Evolutionary conservation across 805 yeast genomes (phyloP).

Genomic region (Kodamaea jinghongensis): DNA sequence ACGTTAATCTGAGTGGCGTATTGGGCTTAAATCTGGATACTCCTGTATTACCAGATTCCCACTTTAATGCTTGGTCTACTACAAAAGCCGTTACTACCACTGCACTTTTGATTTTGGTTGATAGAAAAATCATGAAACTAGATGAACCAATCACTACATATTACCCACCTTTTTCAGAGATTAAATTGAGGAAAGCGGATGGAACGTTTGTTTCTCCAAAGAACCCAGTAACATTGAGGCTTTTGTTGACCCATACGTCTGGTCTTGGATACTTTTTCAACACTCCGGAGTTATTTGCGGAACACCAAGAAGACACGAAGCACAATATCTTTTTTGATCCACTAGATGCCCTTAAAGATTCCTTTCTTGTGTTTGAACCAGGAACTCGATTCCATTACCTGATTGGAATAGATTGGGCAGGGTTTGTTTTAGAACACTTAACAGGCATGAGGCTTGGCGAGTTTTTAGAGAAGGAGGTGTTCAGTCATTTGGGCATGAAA

Average conservation of each 20-base stretch:
- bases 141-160: constrained; percentile 32
- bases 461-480: constrained; percentile 29
- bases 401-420: constrained; percentile 37
- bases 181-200: constrained; percentile 19
- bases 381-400: constrained; percentile 39
- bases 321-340: neutral
- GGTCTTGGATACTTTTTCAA: constrained; percentile 24
- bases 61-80: constrained; percentile 26
- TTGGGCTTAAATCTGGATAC: constrained; percentile 15
- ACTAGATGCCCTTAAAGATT: constrained; percentile 1
- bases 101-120: constrained; percentile 32
- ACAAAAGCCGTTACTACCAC: constrained; percentile 36
- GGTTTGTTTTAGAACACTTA: constrained; percentile 30
- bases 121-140: constrained; percentile 28
- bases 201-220: constrained; percentile 25
- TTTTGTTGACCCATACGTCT: constrained; percentile 29
- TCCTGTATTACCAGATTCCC: constrained; percentile 17
- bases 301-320: neutral
- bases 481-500: constrained; percentile 30
- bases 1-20: constrained; percentile 15
- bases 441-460: constrained; percentile 32
- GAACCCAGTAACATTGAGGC: constrained; percentile 24
- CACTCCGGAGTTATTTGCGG: neutral
- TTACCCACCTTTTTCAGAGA: constrained; percentile 28
- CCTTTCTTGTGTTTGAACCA: constrained; percentile 26